Evolutionary conservation across 805 yeast species (phyloP).

Genomic region (Saitoella complicata): DNA sequence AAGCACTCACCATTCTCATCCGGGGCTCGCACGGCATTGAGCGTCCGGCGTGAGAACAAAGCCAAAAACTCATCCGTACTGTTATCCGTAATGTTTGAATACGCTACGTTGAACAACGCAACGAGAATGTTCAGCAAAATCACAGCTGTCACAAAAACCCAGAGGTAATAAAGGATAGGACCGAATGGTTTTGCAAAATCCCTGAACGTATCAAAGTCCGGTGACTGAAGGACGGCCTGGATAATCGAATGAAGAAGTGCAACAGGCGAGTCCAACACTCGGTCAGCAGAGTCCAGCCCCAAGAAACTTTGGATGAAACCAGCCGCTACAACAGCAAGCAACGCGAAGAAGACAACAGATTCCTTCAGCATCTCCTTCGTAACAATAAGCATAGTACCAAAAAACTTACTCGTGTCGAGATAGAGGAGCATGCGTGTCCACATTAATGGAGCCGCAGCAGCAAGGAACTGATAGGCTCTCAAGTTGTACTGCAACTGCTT

Average conservation of each 20-base stretch:
- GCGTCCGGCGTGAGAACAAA: slow-evolving; percentile 65
- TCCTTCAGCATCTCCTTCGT: slow-evolving; percentile 76
- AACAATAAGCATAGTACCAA: slow-evolving; percentile 80
- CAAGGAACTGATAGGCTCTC: slow-evolving; percentile 48
- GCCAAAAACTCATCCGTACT: slow-evolving; percentile 78
- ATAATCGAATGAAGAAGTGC: slow-evolving; percentile 47
- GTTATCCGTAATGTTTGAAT: slow-evolving; percentile 56
- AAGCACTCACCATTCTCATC: slow-evolving; percentile 39
- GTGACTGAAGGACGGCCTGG: slow-evolving; percentile 58
- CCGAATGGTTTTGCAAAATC: slow-evolving; percentile 74
- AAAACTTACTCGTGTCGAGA: slow-evolving; percentile 64
- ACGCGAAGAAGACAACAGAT: slow-evolving; percentile 63
- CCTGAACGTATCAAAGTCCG: slow-evolving; percentile 53
- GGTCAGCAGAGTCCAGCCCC: slow-evolving; percentile 79
- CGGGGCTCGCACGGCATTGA: slow-evolving; percentile 75
- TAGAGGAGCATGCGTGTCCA: slow-evolving; percentile 66
- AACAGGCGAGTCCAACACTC: slow-evolving; percentile 57
- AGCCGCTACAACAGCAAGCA: slow-evolving; percentile 49
- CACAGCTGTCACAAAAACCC: slow-evolving; percentile 54
- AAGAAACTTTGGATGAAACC: slow-evolving; percentile 80
- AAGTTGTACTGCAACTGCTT: slow-evolving; percentile 25
- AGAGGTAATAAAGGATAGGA: slow-evolving; percentile 55
- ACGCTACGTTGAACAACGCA: slow-evolving; percentile 75
- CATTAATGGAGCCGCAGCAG: slow-evolving; percentile 73
- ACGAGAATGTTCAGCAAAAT: slow-evolving; percentile 67